Base-by-base conservation (phyloP, 352 stramenopile species). In the Vaucheria bursata region DNA sequence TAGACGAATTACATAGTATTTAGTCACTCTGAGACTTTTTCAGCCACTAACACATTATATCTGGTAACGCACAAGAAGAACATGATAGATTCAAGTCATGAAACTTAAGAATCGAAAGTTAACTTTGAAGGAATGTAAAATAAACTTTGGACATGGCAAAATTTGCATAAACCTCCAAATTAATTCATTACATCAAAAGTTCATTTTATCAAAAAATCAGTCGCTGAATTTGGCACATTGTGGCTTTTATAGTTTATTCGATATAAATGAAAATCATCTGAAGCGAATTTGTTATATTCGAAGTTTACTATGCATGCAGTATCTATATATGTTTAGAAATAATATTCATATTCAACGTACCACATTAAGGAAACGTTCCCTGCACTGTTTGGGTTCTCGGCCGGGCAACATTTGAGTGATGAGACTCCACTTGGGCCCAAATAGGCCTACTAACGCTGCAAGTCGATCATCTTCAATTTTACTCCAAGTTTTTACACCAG, bases 291-390 rank as follows among this genome's bases (percentile, higher is more conserved):
- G 45, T 25, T 59, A 25, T 25, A 59, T 18, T 18, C 45, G 45
- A 12, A 18, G 45, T 59, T 12, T 25, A 59, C 45, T 12, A 18
- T 12, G 12, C 25, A 12, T 59, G 45, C 45, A 25, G 12, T 25
- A 59, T 59, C 45, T 25, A 18, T 12, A 59, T 25, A 25, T 25
- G 45, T 59, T 25, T 12, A 12, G 45, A 25, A 12, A 25, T 25
- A 59, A 59, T 59, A 25, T 25, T 59, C 12, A 25, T 25, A 25
- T 25, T 18, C 45, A 59, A 18, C 45, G 45, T 25, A 59, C 45
- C 59, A 69, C 59, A 38, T 69, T 69, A 4, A 69, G 59, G 18
- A 69, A 69, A 8, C 59, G 4, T 29, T 69, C 59, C 8, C 59
- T 34, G 59, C 59, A 69, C 59, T 69, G 59, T 29, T 69, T 69